A percentile compares a stretch with the other conserved stretches of the same genome.
phyloP scores from a whole-genome alignment of 257 asterid species.

The Solanum raphanifolium region DNA sequence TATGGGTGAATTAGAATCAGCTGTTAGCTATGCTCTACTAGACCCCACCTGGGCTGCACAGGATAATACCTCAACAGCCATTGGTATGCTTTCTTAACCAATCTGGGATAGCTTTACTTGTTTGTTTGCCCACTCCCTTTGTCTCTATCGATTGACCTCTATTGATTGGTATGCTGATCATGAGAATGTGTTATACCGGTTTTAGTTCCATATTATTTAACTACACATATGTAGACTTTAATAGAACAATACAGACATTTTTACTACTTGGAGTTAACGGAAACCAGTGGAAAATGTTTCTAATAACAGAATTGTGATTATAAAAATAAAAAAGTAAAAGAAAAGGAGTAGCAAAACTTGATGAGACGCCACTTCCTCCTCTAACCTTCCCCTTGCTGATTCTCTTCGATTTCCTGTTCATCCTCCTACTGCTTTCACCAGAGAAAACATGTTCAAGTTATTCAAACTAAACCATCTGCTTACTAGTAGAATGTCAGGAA shows the following conservation, averaged over 20 bases:
- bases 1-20: slow-evolving; percentile 75
- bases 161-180: background rate
- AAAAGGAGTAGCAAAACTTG: background rate
- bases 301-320: background rate
- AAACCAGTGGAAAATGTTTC: background rate
- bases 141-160: background rate
- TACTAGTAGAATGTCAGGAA: background rate
- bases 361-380: background rate
- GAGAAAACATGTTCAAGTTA: background rate
- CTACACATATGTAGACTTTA: background rate
- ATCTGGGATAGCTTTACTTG: background rate
- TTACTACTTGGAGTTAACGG: background rate
- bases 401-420: background rate
- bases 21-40: slow-evolving; percentile 81
- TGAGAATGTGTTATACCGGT: background rate
- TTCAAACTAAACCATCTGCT: background rate
- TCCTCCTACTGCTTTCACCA: background rate
- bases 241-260: background rate
- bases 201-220: background rate
- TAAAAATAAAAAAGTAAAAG: background rate
- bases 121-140: background rate
- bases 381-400: background rate
- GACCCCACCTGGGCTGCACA: slow-evolving; percentile 99
- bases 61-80: slow-evolving; percentile 95
- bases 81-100: slow-evolving; percentile 44